Base-by-base conservation (phyloP, 176 grass and related monocot genomes). In the Microstegium vimineum region DNA sequence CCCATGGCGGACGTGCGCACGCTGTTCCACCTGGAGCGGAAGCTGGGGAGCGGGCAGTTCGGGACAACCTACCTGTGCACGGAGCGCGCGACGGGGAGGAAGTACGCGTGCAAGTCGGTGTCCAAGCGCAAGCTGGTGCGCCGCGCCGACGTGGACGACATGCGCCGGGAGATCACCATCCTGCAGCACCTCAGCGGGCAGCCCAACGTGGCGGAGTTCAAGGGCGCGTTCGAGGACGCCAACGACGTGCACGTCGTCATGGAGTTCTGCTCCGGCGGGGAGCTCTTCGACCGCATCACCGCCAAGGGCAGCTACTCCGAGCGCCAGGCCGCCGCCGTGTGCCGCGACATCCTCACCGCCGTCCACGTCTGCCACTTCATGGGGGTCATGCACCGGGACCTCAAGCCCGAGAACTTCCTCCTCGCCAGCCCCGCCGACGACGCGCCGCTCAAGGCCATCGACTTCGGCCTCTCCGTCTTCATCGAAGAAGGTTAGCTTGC, bases 391-490 rank as follows among this genome's bases (percentile, higher is more conserved):
- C 94, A 97, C 75, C 85, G 94, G 3, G 89, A 97, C 87, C 84
- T 97, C 64, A 97, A 97, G 85, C 94, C 94, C 0, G 91, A 97
- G 89, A 97, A 97, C 87, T 97, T 97, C 79, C 61, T 97, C 43
- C 89, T 82, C 35, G 82, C 87, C 30, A 94, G 57, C 87, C 52
- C 84, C 34, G 87, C 74, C 28, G 89, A 88, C 6, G 87, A 88
- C 51, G 86, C 91, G 34, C 81, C 81, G 62, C 89, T 97, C 79
- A 97, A 97, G 89, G 91, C 91, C 83, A 97, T 90, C 57, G 91
- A 92, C 61, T 97, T 97, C 62, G 94, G 94, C 3, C 87, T 92
- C 75, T 97, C 94, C 30, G 85, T 92, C 69, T 97, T 94, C 78
- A 94, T 97, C 60, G 91, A 97, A 77, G 85, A 90, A 90, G 94